phyloP scores from a whole-genome alignment of 2,329 filamentous ascomycete genomes.

The Arthrobotrys musiformis region DNA sequence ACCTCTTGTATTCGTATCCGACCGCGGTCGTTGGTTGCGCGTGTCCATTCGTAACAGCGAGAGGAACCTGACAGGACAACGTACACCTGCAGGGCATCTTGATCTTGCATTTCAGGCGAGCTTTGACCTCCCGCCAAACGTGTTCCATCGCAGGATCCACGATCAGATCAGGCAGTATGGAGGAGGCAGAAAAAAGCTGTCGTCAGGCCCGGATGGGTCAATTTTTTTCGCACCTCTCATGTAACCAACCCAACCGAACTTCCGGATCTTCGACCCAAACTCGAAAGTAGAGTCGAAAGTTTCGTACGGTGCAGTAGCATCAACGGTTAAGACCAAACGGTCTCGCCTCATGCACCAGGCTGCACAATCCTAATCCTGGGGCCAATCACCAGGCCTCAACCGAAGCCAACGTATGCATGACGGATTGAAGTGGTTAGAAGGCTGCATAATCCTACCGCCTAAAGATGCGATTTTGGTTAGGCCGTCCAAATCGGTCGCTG shows the following conservation, averaged over 20 bases:
- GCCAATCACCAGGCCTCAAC: conserved; percentile 41
- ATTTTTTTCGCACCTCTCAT: no score
- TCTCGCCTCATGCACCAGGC: conserved; percentile 39
- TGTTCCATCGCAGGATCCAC: conserved; percentile 30
- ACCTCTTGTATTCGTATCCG: not conserved
- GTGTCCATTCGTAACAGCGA: conserved; percentile 28
- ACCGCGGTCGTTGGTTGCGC: conserved; percentile 9
- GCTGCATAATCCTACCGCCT: conserved; percentile 51
- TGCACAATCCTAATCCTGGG: conserved; percentile 43
- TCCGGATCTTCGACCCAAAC: conserved; percentile 34
- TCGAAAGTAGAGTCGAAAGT: conserved; percentile 37
- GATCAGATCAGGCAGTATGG: conserved; percentile 1
- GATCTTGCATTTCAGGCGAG: conserved; percentile 43
- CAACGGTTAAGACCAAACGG: conserved; percentile 36
- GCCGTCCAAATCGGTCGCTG: conserved; percentile 29
- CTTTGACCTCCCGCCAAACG: conserved; percentile 45
- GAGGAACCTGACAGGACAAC: conserved; percentile 29
- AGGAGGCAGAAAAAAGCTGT: conserved; percentile 7
- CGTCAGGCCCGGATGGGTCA: conserved; percentile 29
- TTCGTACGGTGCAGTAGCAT: conserved; percentile 31
- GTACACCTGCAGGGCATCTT: conserved; percentile 24
- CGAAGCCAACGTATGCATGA: conserved; percentile 40
- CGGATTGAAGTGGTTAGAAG: conserved; percentile 15
- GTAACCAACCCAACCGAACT: conserved; percentile 9
- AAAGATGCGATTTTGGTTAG: conserved; percentile 50